A percentile compares a stretch with the other conserved stretches of the same genome.
Evolutionary conservation across 176 grass and related monocot genomes (phyloP).

Genomic region (maize (Zea mays)): DNA sequence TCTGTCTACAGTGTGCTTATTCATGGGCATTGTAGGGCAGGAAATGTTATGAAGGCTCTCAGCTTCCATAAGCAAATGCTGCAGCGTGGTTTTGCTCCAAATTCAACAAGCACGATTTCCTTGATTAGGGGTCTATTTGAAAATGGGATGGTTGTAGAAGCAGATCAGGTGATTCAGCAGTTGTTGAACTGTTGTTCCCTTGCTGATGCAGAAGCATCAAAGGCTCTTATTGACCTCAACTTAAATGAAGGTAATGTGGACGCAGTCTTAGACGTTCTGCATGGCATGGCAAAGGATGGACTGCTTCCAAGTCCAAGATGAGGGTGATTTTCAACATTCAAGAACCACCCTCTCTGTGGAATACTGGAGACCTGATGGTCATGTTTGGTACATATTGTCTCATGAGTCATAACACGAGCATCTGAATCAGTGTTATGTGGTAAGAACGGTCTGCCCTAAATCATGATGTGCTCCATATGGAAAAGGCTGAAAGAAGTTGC

Average conservation of each 20-base stretch:
- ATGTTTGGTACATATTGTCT: conserved; percentile 16
- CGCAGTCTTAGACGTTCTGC: conserved; percentile 55
- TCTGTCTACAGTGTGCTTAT: conserved; percentile 67
- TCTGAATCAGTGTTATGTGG: background rate
- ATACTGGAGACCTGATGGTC: background rate
- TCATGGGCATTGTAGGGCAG: conserved; percentile 73
- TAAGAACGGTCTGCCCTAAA: background rate
- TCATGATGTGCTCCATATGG: background rate
- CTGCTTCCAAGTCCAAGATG: conserved; percentile 55
- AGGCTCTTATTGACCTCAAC: conserved; percentile 65
- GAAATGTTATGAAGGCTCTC: conserved; percentile 69
- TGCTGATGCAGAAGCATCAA: conserved; percentile 60
- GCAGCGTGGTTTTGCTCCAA: conserved; percentile 54
- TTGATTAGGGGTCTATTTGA: conserved; percentile 67
- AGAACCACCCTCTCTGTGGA: conserved; percentile 17
- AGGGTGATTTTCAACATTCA: conserved; percentile 39
- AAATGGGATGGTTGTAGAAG: conserved; percentile 50
- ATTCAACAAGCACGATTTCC: conserved; percentile 68
- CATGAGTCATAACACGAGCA: background rate
- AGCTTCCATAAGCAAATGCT: conserved; percentile 67
- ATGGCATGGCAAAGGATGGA: conserved; percentile 73
- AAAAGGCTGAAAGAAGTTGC: conserved; percentile 21
- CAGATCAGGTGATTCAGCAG: conserved; percentile 48
- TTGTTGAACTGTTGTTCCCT: conserved; percentile 60
- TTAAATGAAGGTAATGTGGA: conserved; percentile 71